phyloP scores from a whole-genome alignment of 371 early-diverging fungal genomes.

The Mortierella sp. region DNA sequence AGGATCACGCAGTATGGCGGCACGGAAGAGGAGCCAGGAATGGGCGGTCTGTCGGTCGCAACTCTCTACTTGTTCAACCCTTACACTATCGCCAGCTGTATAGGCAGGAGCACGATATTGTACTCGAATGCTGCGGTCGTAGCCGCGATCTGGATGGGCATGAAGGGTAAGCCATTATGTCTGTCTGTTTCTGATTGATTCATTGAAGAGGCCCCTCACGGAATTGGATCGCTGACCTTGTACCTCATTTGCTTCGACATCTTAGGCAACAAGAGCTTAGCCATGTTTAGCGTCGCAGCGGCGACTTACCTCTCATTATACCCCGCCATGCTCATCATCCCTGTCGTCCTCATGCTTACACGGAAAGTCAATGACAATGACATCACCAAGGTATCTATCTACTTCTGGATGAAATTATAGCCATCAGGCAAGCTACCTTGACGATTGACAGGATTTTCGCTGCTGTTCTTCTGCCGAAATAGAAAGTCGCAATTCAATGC shows the following conservation, averaged over 20 bases:
- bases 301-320: constrained; percentile 88
- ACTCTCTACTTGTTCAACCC: constrained; percentile 88
- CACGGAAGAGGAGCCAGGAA: constrained; percentile 38
- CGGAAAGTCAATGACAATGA: constrained; percentile 16
- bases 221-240: neutral
- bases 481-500: constrained; percentile 36
- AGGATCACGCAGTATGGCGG: constrained; percentile 41
- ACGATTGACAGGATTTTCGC: constrained; percentile 8
- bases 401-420: neutral
- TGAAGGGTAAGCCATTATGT: constrained; percentile 61
- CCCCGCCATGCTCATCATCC: constrained; percentile 84
- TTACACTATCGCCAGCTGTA: constrained; percentile 79
- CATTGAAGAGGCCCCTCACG: neutral
- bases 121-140: constrained; percentile 83
- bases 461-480: constrained; percentile 1
- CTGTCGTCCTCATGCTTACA: constrained; percentile 66
- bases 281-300: constrained; percentile 80
- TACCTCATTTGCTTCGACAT: neutral
- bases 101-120: constrained; percentile 80
- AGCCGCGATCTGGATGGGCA: constrained; percentile 75
- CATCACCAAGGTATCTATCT: constrained; percentile 10
- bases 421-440: neutral
- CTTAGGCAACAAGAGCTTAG: constrained; percentile 61
- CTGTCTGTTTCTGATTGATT: neutral
- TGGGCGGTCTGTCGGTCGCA: constrained; percentile 35